Evolutionary conservation across 1,139 yeast genomes (phyloP), one percentile per base, ranked within the genome.

Genomic region (Starmera stellimalicola): DNA sequence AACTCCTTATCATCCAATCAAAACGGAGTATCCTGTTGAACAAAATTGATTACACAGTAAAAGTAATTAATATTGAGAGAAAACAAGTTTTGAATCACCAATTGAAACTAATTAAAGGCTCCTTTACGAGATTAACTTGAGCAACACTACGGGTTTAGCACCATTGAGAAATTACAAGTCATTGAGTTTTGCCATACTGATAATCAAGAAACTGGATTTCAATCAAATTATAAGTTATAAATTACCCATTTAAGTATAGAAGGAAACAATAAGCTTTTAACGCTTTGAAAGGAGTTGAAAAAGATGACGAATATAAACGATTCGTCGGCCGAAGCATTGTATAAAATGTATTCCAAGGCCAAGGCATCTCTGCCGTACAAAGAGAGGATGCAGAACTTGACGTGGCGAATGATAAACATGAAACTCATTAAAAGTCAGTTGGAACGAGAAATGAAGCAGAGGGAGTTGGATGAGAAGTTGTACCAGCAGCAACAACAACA

Each of bases 361-460:
- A 74, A 72, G 43, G 76, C 81, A n/a, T 69, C 79, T n/a, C 60
- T 84, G 32, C 94, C 94, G 1, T 77, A 80, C 54, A 70, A 73
- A 38, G 68, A 73, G 28, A 63, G 95, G 31, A 78, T 84, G 77
- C 85, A 81, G 51, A 84, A 84, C 52, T 58, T 84, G 33, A 77
- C 93, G 10, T 84, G 95, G 95, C 59, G 95, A 41, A 70, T 85
- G 74, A 79, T 84, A 87, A 71, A 68, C 33, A 61, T 80, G 48
- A 70, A 72, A 41, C 53, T 64, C 36, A 55, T 58, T 37, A 55
- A 26, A n/a, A n/a, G n/a, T n/a, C n/a, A n/a, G n/a, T n/a, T n/a
- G n/a, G n/a, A n/a, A n/a, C n/a, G n/a, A n/a, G n/a, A n/a, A n/a
- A n/a, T n/a, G n/a, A n/a, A n/a, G n/a, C n/a, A n/a, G n/a, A n/a